These are phyloP conservation scores for Globomyces sp. DNA, from an alignment of 371 early-diverging fungal species.

Conservation along the genomic window DNA sequence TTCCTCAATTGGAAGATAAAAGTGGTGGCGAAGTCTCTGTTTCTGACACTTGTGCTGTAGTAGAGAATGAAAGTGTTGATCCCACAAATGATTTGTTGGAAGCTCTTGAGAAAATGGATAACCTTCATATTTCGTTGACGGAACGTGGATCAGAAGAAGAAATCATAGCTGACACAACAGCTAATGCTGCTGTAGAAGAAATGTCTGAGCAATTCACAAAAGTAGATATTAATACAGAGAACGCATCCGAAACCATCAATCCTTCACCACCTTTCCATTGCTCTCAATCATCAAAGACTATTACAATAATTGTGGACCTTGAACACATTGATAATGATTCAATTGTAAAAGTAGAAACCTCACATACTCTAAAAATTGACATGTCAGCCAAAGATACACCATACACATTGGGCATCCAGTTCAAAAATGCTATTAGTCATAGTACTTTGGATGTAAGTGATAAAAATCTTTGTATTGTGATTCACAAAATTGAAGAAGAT, in stretches of 20 bases:
- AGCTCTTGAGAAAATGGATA: not conserved
- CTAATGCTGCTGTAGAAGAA: not conserved
- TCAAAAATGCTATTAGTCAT: not conserved
- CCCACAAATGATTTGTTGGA: not conserved
- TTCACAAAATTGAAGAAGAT: constrained; percentile 1
- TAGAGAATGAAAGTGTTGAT: not conserved
- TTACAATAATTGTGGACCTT: constrained; percentile 4
- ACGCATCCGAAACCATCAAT: not conserved
- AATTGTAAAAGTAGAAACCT: not conserved
- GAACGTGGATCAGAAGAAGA: not conserved
- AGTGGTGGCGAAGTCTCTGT: not conserved
- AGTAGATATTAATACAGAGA: not conserved
- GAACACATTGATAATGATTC: not conserved
- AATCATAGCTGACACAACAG: not conserved
- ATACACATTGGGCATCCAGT: not conserved
- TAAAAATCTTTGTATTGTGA: constrained; percentile 8
- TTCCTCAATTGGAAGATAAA: not conserved
- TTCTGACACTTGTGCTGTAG: not conserved
- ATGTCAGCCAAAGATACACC: not conserved
- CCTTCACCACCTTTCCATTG: constrained; percentile 7
- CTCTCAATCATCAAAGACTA: constrained; percentile 10
- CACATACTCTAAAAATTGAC: not conserved
- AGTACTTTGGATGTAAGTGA: constrained; percentile 5
- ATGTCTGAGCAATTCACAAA: not conserved
- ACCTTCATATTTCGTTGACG: not conserved